Evolutionary conservation across 1,284 basidiomycete genomes (phyloP), one percentile per base, ranked within the genome.

Genomic region (Neotropicomus parvogracilis): DNA sequence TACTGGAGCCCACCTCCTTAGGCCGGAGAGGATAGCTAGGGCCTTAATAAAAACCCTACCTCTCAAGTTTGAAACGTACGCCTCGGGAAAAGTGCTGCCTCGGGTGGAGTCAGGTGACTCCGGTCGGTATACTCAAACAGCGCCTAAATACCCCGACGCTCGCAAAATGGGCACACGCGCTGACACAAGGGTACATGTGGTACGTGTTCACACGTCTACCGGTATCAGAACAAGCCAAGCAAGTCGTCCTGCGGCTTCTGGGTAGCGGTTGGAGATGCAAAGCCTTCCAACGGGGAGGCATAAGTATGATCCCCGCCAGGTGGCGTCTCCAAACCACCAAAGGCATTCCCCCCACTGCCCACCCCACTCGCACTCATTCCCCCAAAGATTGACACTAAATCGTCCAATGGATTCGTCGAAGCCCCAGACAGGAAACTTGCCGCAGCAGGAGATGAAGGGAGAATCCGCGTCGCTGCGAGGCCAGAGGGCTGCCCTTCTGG

Each of bases 331-430:
- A 52, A 24, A 8, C 48, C 52, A 33, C 50, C 55, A 20, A 57
- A 58, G 8, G 28, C 38, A 48, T 28, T 36, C 6, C 40, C 48
- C 3, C 40, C 45, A 20, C 32, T n/a, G 10, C 29, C 48, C 10
- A 19, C 47, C 17, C 37, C 63, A 40, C 53, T 50, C 16, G 49
- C 50, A 21, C 68, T 65, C 54, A 78, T 67, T 27, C 68, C 70
- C 13, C 88, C 88, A 68, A 95, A 95, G 56, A 94, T 87, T 13
- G 89, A 91, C 26, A 93, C 91, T 10, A 95, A 75, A 65, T 92
- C 91, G 69, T 95, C 93, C 36, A 95, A 75, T 2, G 93, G 93
- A 65, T 95, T 95, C 51, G 75, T 78, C 31, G 84, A 88, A 31
- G 80, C 83, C n/a, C 81, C 85, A 9, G 81, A 75, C 19, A 86